Conservation (phyloP, 345 rosid species). For the Dovyalis caffra region DNA sequence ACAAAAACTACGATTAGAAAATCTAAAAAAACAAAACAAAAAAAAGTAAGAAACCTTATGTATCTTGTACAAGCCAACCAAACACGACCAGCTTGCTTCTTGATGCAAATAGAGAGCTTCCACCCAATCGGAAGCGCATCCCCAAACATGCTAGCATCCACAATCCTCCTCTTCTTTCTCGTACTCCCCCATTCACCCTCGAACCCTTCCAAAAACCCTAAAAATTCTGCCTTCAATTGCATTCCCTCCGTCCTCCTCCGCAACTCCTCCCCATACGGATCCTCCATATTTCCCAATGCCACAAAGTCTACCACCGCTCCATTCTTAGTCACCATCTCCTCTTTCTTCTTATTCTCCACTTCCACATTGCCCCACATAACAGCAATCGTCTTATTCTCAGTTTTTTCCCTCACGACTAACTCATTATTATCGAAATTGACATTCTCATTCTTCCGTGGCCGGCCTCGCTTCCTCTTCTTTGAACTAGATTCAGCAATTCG, state of each 20-base stretch:
- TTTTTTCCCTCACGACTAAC: constrained; percentile 14
- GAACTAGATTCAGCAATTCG: not conserved
- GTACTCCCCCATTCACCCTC: constrained; percentile 65
- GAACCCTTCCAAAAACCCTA: constrained; percentile 50
- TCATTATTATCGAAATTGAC: not conserved
- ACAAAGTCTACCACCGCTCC: constrained; percentile 32
- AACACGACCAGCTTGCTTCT: constrained; percentile 38
- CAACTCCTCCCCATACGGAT: constrained; percentile 55
- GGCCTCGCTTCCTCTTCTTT: constrained; percentile 12
- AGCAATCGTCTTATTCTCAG: not conserved
- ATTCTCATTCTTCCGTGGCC: constrained; percentile 20
- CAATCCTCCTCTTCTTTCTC: constrained; percentile 64
- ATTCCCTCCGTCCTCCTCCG: constrained; percentile 53
- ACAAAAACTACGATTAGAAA: not conserved
- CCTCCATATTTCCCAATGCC: constrained; percentile 35
- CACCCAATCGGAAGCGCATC: constrained; percentile 57
- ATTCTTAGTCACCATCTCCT: constrained; percentile 5
- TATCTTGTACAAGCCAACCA: constrained; percentile 62
- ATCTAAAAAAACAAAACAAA: not conserved
- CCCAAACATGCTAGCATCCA: constrained; percentile 53
- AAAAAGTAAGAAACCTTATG: constrained; percentile 51
- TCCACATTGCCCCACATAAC: not conserved
- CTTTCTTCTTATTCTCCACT: constrained; percentile 7
- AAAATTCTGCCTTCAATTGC: constrained; percentile 42
- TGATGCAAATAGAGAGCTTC: constrained; percentile 64